Evolutionary conservation across 2,329 filamentous ascomycete species (phyloP), one percentile per base, ranked within the genome.

Genomic region (Dothideomycetidae sp.): DNA sequence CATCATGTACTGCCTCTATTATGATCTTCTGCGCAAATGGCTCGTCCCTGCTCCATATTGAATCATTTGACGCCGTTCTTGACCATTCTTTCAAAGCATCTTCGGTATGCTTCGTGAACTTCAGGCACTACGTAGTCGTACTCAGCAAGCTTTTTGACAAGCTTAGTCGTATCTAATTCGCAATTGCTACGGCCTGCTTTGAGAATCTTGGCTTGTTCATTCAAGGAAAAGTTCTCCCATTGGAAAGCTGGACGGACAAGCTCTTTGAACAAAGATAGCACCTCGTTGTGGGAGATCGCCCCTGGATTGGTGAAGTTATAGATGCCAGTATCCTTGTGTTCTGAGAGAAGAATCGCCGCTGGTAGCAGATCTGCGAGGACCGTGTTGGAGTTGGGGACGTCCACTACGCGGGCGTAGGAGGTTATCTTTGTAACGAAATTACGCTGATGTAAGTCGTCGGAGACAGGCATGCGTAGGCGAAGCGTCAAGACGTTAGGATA

Each of bases 301-400:
- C 75, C 75, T 0, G 75, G 75, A 57, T 79, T 80, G 42, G 74
- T 78, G 54, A 79, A 78, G 60, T 80, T 80, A 58, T 74, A 78
- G 46, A 80, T 61, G 12, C 75, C 75, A 1, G 66, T 70, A 29
- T 78, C 74, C 29, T 61, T 58, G 56, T 75, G 64, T 53, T 77
- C 70, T 17, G 74, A 69, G 45, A 78, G 58, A 31, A 74, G 52
- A 43, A 78, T 63, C 2, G 71, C 68, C 10, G 68, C 67, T 9
- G 75, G 75, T 13, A 80, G 63, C 33, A 80, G 68, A 49, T 78
- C 72, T 44, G 68, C 64, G 31, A 80, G 65, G 47, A 80, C 71
- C 31, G 72, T 75, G 61, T 78, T 75, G 56, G 71, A 76, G 58
- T 80, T 79, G 43, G 73, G 74, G 33, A 80, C 71, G 53, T 79